Base-by-base conservation (phyloP, 1,139 yeast species). In the Candida neerlandica region DNA sequence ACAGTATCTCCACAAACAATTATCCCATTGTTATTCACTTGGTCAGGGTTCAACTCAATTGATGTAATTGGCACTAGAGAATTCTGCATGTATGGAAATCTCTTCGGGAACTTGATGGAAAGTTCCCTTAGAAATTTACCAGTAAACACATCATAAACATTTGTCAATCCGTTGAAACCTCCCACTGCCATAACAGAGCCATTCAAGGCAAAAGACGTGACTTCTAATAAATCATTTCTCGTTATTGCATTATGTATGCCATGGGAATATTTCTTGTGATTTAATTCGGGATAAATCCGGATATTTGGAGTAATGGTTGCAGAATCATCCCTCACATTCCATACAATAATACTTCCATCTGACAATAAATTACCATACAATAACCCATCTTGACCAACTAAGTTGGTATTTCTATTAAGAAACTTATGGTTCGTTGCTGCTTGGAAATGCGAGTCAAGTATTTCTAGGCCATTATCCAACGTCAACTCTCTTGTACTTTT, bases 151-250 rank as follows among this genome's bases (percentile, higher is more conserved):
- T 89, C 89, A 63, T 82, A 82, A 21, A 87, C 68, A 45, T 84
- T 80, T 4, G 84, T 77, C 53, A 73, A 75, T 16, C 94, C 94
- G 55, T 84, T 78, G 56, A 77, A 78, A 1, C 89, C 87, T 0
- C 88, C 87, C 2, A 84, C 71, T 0, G 84, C 72, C 5, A 86
- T 67, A 3, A 86, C 77, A 54, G 70, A 46, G 65, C 81, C 57
- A 69, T 73, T 58, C 61, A 78, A 45, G 51, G 74, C 66, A 62
- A 75, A 51, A 53, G 73, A 54, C 50, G 75, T 55, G 45, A 63
- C 48, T 4, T 55, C 45, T n/a, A 50, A 47, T 19, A 55, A 39
- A 23, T 49, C 47, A 9, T 46, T 41, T 2, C 45, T 41, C 4
- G 21, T 14, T 2, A 55, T 49, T 0, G 52, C 47, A 38, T 49